Evolutionary conservation across 139 green algal genomes (phyloP).

Genomic region (Zygnema cylindricum): DNA sequence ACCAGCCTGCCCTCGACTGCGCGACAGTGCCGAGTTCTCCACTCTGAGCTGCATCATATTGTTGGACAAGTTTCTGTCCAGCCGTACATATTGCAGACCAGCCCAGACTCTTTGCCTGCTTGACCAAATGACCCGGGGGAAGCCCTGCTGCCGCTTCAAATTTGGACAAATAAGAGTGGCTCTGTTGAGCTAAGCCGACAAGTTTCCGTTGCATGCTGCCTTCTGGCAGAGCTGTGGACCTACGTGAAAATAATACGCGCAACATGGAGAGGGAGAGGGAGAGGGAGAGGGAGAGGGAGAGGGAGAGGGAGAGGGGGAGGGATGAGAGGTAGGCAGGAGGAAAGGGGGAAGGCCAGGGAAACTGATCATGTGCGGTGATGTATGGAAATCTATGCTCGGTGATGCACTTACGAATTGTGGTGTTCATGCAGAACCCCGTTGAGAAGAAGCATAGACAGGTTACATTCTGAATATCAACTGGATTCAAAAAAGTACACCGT

Average conservation of each 20-base stretch:
- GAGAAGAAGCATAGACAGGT: too few relatives aligned
- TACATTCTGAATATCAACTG: too few relatives aligned
- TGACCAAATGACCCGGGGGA: slow-evolving; percentile 5
- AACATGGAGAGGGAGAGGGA: background rate
- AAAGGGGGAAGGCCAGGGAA: too few relatives aligned
- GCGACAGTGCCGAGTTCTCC: background rate
- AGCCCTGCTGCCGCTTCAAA: slow-evolving; percentile 8
- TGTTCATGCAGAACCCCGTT: too few relatives aligned
- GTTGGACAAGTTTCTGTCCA: background rate
- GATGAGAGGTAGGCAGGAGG: background rate
- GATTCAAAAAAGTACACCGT: too few relatives aligned
- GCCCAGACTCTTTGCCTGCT: slow-evolving; percentile 14
- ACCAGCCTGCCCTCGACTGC: background rate
- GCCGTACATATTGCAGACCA: background rate
- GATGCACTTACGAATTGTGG: too few relatives aligned
- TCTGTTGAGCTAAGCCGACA: background rate
- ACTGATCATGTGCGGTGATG: too few relatives aligned
- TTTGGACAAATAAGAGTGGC: background rate
- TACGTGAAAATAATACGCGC: background rate
- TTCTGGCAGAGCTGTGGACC: slow-evolving; percentile 1
- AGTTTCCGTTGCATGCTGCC: background rate
- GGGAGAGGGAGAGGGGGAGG: background rate
- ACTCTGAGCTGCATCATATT: slow-evolving; percentile 4
- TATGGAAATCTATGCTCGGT: too few relatives aligned
- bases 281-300: background rate